Percentiles rank a stretch among this genome's conserved stretches.
Conservation (phyloP, 2,329 filamentous ascomycete species). For the Hypoxylon sp. region DNA sequence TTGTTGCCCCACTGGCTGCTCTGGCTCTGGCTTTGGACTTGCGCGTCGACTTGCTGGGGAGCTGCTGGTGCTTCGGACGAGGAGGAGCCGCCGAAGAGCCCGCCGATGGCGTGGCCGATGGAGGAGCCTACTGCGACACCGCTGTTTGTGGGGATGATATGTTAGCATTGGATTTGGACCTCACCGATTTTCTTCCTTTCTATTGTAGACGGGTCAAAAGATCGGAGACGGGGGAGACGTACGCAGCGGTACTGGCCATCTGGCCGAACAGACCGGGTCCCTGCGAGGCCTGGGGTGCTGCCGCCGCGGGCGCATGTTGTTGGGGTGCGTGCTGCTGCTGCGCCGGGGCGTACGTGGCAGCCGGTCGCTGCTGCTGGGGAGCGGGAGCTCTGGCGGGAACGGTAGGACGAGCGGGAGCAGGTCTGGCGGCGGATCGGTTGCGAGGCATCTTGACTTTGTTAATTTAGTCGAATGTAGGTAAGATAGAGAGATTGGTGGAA, state of each 20-base stretch:
- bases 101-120: slow-evolving; percentile 93
- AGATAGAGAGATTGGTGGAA: not conserved
- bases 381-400: slow-evolving; percentile 67
- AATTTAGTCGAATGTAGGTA: no score
- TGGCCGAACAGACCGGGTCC: slow-evolving; percentile 92
- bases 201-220: not conserved
- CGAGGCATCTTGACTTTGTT: slow-evolving; percentile 85
- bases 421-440: slow-evolving; percentile 74
- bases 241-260: slow-evolving; percentile 98
- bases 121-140: slow-evolving; percentile 97
- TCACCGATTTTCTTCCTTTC: no score
- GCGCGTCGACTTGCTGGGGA: slow-evolving; percentile 60
- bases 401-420: slow-evolving; percentile 69
- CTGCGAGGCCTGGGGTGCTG: slow-evolving; percentile 65
- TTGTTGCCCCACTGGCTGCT: slow-evolving; percentile 70
- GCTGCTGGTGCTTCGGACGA: slow-evolving; percentile 63
- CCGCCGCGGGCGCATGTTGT: slow-evolving; percentile 57
- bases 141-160: slow-evolving; percentile 60
- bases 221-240: slow-evolving; percentile 59
- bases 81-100: slow-evolving; percentile 83
- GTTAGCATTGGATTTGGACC: slow-evolving; percentile 43
- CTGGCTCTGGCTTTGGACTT: slow-evolving; percentile 56
- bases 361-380: slow-evolving; percentile 74
- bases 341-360: slow-evolving; percentile 71
- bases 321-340: slow-evolving; percentile 55